A percentile compares a stretch with the other conserved stretches of the same genome.
Evolutionary conservation across 1,139 yeast genomes (phyloP).

Genomic region (Scheffersomyces stambukii): DNA sequence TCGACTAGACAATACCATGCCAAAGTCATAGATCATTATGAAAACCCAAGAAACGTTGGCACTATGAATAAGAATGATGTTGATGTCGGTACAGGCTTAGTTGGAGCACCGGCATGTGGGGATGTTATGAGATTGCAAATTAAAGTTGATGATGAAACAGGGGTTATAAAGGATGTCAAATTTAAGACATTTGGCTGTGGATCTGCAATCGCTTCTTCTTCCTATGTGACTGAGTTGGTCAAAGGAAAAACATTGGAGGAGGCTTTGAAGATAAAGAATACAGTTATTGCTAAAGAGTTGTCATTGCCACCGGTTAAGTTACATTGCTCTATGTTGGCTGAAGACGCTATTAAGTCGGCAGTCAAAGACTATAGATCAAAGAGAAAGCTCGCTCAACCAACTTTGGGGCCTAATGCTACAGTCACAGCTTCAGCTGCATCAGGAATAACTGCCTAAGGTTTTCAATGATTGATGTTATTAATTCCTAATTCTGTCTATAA

Average conservation of each 20-base stretch:
- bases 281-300: constrained; percentile 88
- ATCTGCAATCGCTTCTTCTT: constrained; percentile 92
- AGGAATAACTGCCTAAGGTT: no score
- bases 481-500: no score
- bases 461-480: no score
- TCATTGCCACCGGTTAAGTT: constrained; percentile 95
- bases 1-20: constrained; percentile 53
- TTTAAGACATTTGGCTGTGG: constrained; percentile 99
- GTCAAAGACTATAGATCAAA: constrained; percentile 90
- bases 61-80: constrained; percentile 72
- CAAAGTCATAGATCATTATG: constrained; percentile 85
- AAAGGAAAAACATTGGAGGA: constrained; percentile 94
- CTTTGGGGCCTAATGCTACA: constrained; percentile 55
- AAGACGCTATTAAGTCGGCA: constrained; percentile 96
- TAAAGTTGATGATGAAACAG: constrained; percentile 85
- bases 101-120: constrained; percentile 99
- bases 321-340: constrained; percentile 98
- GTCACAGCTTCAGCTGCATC: no score
- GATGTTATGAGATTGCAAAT: constrained; percentile 98
- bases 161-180: constrained; percentile 89
- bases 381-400: constrained; percentile 45
- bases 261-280: constrained; percentile 85
- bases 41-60: constrained; percentile 96
- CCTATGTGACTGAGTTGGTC: constrained; percentile 91
- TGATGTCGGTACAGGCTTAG: constrained; percentile 95